Evolutionary conservation across 2,329 filamentous ascomycete genomes (phyloP).

Genomic region (Anisogramma anomala): DNA sequence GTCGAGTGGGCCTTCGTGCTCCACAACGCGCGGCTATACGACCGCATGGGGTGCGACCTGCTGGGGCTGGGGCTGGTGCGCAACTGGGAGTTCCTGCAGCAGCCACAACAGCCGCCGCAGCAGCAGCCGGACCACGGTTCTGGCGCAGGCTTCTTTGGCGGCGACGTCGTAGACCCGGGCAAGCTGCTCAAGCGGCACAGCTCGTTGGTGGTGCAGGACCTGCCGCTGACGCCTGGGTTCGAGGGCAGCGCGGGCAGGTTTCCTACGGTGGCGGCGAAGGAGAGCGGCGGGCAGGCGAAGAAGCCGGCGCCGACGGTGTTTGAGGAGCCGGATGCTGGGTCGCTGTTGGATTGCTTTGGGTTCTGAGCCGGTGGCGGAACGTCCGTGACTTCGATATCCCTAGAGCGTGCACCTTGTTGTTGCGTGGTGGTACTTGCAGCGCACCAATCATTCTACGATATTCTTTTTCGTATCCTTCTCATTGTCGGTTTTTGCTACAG

Average conservation of each 20-base stretch:
- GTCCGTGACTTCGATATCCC: too few species aligned
- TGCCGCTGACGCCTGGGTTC: constrained; percentile 32
- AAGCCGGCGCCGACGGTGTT: constrained; percentile 65
- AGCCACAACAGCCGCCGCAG: constrained; percentile 22
- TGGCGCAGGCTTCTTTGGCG: constrained; percentile 30
- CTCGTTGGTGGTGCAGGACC: constrained; percentile 69
- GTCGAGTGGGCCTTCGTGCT: constrained; percentile 84
- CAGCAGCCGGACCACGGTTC: too few species aligned
- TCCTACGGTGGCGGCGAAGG: constrained; percentile 16
- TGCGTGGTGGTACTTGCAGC: background rate
- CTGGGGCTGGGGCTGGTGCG: constrained; percentile 75
- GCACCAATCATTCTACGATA: too few species aligned
- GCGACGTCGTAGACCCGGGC: constrained; percentile 50
- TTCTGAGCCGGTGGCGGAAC: constrained; percentile 42
- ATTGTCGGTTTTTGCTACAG: too few species aligned
- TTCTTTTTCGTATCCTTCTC: too few species aligned
- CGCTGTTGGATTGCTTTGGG: constrained; percentile 84
- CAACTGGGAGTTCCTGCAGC: constrained; percentile 70
- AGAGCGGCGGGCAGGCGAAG: constrained; percentile 29
- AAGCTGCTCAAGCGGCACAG: constrained; percentile 59
- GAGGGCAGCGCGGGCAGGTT: background rate
- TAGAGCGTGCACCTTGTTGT: too few species aligned
- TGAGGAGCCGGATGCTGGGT: constrained; percentile 82
- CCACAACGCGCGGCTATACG: constrained; percentile 73
- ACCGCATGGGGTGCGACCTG: constrained; percentile 86